phyloP scores from a whole-genome alignment of 108 stramenopile species.

The Nitzschia sp. region DNA sequence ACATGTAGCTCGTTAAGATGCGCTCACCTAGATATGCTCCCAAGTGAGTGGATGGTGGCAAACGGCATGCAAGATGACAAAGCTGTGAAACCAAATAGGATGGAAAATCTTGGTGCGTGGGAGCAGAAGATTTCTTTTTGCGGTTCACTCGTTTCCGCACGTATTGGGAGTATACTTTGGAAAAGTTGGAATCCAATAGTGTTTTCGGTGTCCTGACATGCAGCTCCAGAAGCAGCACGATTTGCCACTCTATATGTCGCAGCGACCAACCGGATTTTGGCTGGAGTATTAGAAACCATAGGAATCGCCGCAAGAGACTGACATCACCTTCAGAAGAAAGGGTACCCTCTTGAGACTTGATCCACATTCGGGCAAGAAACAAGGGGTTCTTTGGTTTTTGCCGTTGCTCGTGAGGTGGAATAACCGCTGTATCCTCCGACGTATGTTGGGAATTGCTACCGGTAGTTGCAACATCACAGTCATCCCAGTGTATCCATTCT shows the following conservation, averaged over 20 bases:
- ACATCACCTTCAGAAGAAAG: no score
- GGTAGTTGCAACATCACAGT: no score
- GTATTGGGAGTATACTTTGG: conserved; percentile 1
- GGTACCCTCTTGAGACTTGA: no score
- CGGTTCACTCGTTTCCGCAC: background rate
- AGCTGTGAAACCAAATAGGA: conserved; percentile 2
- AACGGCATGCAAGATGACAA: background rate
- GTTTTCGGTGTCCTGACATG: background rate
- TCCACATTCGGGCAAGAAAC: no score
- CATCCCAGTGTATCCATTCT: no score
- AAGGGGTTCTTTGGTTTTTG: no score
- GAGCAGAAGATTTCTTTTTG: background rate
- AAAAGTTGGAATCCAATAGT: background rate
- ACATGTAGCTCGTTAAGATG: conserved; percentile 7
- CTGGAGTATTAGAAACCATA: no score
- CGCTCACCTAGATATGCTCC: background rate
- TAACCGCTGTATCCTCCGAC: no score
- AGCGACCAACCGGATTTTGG: no score
- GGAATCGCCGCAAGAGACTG: no score
- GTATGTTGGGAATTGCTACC: no score
- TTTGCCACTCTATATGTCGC: conserved; percentile 3
- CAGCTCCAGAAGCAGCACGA: conserved; percentile 9
- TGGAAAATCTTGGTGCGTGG: background rate
- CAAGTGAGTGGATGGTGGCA: background rate
- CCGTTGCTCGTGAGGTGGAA: no score